These are phyloP conservation scores for Rhodotorula paludigena DNA, from an alignment of 768 basidiomycete genomes.

Conservation along the genomic window DNA sequence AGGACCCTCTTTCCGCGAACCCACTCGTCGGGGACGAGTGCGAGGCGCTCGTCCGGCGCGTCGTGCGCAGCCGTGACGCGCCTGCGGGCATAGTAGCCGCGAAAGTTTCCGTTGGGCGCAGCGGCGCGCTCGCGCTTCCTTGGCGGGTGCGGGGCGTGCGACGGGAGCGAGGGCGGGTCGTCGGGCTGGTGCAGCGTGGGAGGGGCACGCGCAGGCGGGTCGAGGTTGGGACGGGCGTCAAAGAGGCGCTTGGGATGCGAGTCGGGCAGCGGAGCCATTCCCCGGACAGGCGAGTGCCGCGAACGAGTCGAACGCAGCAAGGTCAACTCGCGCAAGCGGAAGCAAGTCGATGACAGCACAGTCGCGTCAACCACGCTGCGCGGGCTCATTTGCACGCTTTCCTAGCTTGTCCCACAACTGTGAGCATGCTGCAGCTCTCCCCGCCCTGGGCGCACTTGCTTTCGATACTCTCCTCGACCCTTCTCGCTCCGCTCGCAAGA, in stretches of 20 bases:
- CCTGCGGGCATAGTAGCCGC: constrained; percentile 4
- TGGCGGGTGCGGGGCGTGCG: neutral
- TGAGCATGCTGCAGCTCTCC: too few species aligned
- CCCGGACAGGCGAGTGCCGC: too few species aligned
- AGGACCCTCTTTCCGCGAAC: constrained; percentile 61
- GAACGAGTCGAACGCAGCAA: too few species aligned
- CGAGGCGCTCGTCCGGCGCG: constrained; percentile 60
- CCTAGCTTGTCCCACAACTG: too few species aligned
- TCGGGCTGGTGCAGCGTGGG: neutral
- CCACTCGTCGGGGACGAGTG: constrained; percentile 56
- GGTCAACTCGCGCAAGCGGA: too few species aligned
- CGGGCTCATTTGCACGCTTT: too few species aligned
- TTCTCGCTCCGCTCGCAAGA: too few species aligned
- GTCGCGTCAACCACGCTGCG: too few species aligned
- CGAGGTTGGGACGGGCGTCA: neutral
- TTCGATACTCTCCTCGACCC: too few species aligned
- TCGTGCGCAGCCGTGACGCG: constrained; percentile 19
- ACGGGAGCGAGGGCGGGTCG: neutral
- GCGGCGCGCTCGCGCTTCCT: neutral
- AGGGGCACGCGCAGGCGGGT: neutral
- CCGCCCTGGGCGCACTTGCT: too few species aligned
- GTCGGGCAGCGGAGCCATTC: neutral
- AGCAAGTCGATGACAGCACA: too few species aligned
- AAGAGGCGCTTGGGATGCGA: neutral
- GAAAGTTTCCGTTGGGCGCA: neutral